Evolutionary conservation across 1,139 yeast species (phyloP), one percentile per base, ranked within the genome.

Genomic region (Saccharomyces hybrid): DNA sequence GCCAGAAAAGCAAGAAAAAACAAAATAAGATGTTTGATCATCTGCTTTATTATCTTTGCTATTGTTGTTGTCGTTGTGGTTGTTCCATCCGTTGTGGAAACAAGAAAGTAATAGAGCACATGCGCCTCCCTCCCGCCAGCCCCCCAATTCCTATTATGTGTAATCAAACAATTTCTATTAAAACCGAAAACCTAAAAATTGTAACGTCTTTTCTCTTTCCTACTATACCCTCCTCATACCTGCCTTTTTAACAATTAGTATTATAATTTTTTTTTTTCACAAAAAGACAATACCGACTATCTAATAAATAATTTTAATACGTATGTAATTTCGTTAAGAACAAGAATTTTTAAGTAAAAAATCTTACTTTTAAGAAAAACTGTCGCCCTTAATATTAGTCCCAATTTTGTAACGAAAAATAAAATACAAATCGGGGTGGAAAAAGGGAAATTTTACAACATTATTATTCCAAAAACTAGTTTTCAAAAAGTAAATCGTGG

Each of bases 1-100:
- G 98, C 98, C 53, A 83, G 84, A 71, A 86, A 88, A 65, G 95
- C 96, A 52, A 84, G 99, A 78, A 88, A 78, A 72, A 90, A 89
- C 86, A 90, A 83, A 78, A 80, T 89, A 77, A 88, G 95, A 84
- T 88, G 97, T 73, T 78, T 83, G 63, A 75, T 83, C 68, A 85
- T 90, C 70, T 71, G 80, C 67, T 74, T 82, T 62, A 67, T 83
- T 56, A 76, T 87, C 58, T 70, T 86, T 60, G 77, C 82, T 61
- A 78, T 86, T 58, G 75, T 88, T 66, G 88, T 88, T 51, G 80
- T 86, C 59, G 86, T 85, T 56, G 79, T 88, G 56, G 83, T 79
- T 57, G 80, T 67, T 31, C 70, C 71, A 47, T 60, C 69, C 4
- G 69, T 66, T 47, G 69, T 67, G 50, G 62, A 57, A 38, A 62